Evolutionary conservation across 192 early-diverging fungal genomes (phyloP).

Genomic region (Chytriomyces hyalinus): DNA sequence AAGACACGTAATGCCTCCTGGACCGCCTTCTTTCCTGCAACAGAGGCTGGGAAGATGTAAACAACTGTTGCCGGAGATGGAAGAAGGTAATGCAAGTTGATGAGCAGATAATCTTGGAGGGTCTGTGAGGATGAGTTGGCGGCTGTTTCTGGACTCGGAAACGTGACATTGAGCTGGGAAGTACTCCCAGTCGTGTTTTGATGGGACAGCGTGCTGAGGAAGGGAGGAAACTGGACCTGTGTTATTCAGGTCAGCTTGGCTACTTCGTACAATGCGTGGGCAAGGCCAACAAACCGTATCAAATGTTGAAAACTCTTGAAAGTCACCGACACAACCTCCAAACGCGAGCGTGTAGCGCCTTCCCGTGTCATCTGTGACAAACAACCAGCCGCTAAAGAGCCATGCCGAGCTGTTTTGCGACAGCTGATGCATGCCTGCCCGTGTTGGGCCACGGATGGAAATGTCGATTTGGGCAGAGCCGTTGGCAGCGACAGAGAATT

Average conservation of each 20-base stretch:
- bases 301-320: neutral
- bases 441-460: conserved; percentile 37
- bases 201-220: neutral
- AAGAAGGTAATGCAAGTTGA: conserved; percentile 1
- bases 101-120: conserved; percentile 4
- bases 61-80: conserved; percentile 3
- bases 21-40: neutral
- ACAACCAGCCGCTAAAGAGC: conserved; percentile 9
- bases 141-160: neutral
- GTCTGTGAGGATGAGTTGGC: neutral
- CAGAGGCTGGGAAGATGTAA: neutral
- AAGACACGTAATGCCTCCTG: neutral
- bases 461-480: conserved; percentile 30
- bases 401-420: neutral
- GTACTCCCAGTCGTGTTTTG: neutral
- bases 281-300: neutral
- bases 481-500: conserved; percentile 32
- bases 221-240: neutral
- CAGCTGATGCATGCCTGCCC: neutral
- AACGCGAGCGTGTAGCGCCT: neutral
- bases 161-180: neutral
- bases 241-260: neutral
- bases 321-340: conserved; percentile 14
- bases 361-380: neutral
- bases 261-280: neutral